Evolutionary conservation across 495 filamentous ascomycete genomes (phyloP).

Genomic region (Pyronema domesticum): DNA sequence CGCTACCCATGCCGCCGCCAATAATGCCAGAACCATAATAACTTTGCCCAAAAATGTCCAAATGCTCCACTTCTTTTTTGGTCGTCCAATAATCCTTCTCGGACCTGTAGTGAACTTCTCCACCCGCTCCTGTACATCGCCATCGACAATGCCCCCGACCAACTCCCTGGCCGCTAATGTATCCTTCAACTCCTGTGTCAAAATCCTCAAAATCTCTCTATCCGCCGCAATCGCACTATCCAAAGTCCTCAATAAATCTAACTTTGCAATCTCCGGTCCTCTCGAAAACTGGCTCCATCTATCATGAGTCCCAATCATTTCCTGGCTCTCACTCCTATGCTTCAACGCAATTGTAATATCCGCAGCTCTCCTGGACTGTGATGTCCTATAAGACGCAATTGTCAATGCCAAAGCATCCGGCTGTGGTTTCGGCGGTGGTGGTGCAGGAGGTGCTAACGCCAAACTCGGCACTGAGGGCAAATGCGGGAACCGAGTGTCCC

Average conservation of each 20-base stretch:
- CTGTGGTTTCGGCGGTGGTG: background rate
- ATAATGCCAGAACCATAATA: too few relatives aligned
- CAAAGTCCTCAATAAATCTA: background rate
- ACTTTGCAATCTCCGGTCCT: background rate
- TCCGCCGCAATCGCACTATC: background rate
- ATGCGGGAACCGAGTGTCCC: background rate
- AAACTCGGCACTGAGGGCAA: background rate
- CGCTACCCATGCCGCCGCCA: too few relatives aligned
- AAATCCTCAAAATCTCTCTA: background rate
- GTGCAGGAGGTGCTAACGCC: background rate
- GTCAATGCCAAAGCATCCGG: background rate
- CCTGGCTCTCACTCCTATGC: background rate
- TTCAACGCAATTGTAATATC: slow-evolving; percentile 2
- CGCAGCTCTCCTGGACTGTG: background rate
- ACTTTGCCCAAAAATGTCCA: too few relatives aligned
- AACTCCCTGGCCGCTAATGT: background rate
- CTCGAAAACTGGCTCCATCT: background rate
- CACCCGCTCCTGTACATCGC: background rate
- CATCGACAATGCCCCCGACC: background rate
- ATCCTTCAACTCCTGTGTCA: background rate
- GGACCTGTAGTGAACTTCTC: too few relatives aligned
- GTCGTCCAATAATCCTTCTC: too few relatives aligned
- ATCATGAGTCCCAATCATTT: background rate
- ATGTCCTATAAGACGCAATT: background rate
- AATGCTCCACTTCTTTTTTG: too few relatives aligned